These are phyloP conservation scores for Candida andamanensis DNA, from an alignment of 805 yeast species.

Conservation along the genomic window DNA sequence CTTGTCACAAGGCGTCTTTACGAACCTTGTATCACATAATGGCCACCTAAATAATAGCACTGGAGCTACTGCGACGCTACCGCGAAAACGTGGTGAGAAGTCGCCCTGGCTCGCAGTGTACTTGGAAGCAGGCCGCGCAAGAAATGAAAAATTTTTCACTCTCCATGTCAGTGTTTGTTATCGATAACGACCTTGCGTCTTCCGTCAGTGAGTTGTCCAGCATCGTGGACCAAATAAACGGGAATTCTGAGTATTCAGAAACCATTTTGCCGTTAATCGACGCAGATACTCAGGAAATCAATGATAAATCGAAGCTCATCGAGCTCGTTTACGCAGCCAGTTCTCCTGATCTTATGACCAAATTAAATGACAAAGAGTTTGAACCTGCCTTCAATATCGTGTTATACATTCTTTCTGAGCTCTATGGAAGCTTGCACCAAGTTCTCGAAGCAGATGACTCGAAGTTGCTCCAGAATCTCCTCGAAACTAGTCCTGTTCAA, in stretches of 20 bases:
- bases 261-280: conserved; percentile 18
- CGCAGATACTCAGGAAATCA: conserved; percentile 16
- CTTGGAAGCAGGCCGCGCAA: no score
- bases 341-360: conserved; percentile 22
- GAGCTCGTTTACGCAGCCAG: conserved; percentile 24
- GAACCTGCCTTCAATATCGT: conserved; percentile 42
- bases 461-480: conserved; percentile 19
- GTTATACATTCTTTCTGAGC: conserved; percentile 28
- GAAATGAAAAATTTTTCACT: conserved; percentile 1
- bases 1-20: no score
- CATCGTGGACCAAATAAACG: conserved; percentile 30
- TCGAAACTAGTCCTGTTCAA: conserved; percentile 28
- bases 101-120: no score
- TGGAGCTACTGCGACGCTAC: no score
- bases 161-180: conserved; percentile 39
- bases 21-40: no score
- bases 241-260: conserved; percentile 23
- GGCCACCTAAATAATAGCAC: no score
- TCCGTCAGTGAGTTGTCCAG: conserved; percentile 36
- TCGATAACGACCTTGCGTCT: conserved; percentile 38
- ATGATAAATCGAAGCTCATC: conserved; percentile 25
- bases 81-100: no score
- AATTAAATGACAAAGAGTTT: conserved; percentile 39
- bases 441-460: conserved; percentile 21
- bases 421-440: conserved; percentile 21